A percentile compares a stretch with the other conserved stretches of the same genome.
Evolutionary conservation across 1,284 basidiomycete genomes (phyloP).

Genomic region (Salmacisia buchloeana): DNA sequence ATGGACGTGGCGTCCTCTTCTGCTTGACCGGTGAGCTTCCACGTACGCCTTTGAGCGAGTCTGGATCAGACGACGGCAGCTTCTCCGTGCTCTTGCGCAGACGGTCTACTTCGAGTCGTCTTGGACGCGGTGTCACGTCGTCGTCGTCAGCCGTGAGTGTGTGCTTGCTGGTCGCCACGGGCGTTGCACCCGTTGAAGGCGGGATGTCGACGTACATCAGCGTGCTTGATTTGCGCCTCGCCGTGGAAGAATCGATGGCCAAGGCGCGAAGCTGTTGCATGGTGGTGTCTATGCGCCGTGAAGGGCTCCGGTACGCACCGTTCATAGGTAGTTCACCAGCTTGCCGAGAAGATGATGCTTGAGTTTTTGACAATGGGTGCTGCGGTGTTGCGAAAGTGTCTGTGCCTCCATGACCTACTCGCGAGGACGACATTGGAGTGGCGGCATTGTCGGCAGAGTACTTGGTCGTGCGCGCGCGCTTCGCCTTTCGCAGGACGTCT

Average conservation of each 20-base stretch:
- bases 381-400: too few relatives aligned
- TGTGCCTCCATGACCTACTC: too few relatives aligned
- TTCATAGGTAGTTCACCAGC: too few relatives aligned
- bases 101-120: neutral
- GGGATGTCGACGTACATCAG: neutral
- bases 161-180: neutral
- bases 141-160: too few relatives aligned
- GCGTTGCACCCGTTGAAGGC: neutral
- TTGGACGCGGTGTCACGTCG: neutral
- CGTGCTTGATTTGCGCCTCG: neutral
- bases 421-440: too few relatives aligned
- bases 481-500: too few relatives aligned
- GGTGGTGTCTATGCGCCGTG: neutral
- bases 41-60: neutral
- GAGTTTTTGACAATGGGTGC: too few relatives aligned
- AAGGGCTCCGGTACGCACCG: too few relatives aligned
- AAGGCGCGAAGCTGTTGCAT: neutral
- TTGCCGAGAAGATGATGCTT: too few relatives aligned
- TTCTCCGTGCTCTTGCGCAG: neutral
- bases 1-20: neutral
- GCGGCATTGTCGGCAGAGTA: too few relatives aligned
- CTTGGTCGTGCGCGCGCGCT: too few relatives aligned
- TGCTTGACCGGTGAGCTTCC: conserved; percentile 5
- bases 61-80: neutral
- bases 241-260: neutral